phyloP scores from a whole-genome alignment of 768 basidiomycete species.

The Tulasnella calospora region DNA sequence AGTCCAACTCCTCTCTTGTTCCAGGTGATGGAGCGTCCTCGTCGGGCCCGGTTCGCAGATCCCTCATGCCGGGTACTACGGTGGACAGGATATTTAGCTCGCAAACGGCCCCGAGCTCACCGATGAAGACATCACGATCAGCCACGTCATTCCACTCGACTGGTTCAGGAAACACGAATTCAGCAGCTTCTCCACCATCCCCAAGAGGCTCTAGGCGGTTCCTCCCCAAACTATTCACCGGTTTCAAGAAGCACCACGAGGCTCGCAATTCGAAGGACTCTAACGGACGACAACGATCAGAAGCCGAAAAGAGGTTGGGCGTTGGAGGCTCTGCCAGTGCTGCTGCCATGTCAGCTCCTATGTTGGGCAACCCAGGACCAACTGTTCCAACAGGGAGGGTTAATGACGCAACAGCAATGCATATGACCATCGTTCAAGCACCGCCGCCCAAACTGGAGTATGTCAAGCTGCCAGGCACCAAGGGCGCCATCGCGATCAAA shows the following conservation, averaged over 20 bases:
- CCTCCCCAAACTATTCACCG: slow-evolving; percentile 22
- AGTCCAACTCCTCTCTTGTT: background rate
- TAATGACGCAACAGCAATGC: background rate
- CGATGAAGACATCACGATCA: background rate
- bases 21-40: background rate
- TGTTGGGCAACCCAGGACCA: background rate
- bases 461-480: slow-evolving; percentile 87
- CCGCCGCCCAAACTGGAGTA: slow-evolving; percentile 85
- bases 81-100: background rate
- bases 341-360: background rate
- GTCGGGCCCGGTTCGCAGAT: background rate
- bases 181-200: background rate
- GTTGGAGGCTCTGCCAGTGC: slow-evolving; percentile 3
- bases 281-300: background rate
- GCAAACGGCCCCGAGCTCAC: background rate
- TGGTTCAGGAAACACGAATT: background rate
- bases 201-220: slow-evolving; percentile 11
- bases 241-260: background rate
- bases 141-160: background rate
- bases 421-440: slow-evolving; percentile 37
- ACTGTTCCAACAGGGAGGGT: no score
- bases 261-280: background rate
- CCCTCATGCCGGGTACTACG: background rate
- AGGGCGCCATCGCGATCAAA: slow-evolving; percentile 75
- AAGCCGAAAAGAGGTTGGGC: slow-evolving; percentile 10